Base-by-base conservation (phyloP, 495 filamentous ascomycete genomes). In the Penicillium tannophilum region DNA sequence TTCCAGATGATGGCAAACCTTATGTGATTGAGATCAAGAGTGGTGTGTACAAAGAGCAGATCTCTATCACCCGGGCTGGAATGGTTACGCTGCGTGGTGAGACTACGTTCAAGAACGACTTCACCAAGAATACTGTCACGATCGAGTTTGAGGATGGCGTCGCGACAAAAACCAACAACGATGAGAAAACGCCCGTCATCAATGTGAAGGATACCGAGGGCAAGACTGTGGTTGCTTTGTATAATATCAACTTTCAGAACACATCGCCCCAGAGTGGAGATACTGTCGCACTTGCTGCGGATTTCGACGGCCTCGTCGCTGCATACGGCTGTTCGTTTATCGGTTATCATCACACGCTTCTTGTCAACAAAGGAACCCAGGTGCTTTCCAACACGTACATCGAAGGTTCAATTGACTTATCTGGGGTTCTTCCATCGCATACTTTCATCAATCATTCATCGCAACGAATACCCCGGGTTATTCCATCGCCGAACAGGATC, bases 1-100 rank as follows among this genome's bases (percentile, higher is more conserved):
- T 58, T 7, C 47, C 55, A 2, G 23, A 51, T 12, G 17, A 51
- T 45, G 55, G 55, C 1, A 31, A 45, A 19, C 41, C 39, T 5
- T 58, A 35, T 26, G 28, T 19, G 6, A 52, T 58, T 19, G 23
- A 42, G 14, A 52, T 58, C 19, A 41, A 35, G 14, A 23, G 45
- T 20, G 55, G 55, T 8, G 23, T 12, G 20, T 58, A 58, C 46
- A 31, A 51, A 17, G 55, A 58, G 47, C 55, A 58, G 26, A 52
- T 58, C 1, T 33, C 47, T 4, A 52, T 58, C 12, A 42, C 12
- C 3, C 20, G 55, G 23, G 41, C 42, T 14, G 55, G 55, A 12
- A 50, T 45, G 19, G 48, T 51, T 1, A 52, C 36, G 7, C 47
- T 58, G 4, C 47, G 47, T 11, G 55, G 55, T 10, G 36, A 42